Percentiles rank a stretch among this genome's conserved stretches.
phyloP scores from a whole-genome alignment of 176 grass and related monocot genomes.

The Oryza meyeriana region DNA sequence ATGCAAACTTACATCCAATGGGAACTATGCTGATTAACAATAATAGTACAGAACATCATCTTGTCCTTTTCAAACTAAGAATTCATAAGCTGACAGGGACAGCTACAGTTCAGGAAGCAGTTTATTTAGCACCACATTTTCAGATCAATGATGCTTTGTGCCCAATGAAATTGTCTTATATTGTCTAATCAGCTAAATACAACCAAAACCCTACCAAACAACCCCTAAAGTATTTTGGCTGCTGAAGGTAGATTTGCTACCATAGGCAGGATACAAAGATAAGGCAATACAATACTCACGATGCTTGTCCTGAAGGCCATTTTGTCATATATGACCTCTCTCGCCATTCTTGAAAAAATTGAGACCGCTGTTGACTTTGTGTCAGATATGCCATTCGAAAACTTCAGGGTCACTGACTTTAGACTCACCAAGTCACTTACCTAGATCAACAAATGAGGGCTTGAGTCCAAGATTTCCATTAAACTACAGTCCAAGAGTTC shows the following conservation, averaged over 20 bases:
- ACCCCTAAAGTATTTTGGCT: not conserved
- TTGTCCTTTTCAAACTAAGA: not conserved
- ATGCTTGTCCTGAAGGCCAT: not conserved
- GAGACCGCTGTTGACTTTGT: not conserved
- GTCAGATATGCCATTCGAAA: not conserved
- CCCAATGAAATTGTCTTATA: not conserved
- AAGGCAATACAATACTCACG: not conserved
- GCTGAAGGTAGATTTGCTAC: not conserved
- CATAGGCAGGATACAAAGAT: constrained; percentile 13
- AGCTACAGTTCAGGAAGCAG: not conserved
- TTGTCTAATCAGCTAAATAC: not conserved
- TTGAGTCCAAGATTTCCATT: not conserved
- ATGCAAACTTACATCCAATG: not conserved
- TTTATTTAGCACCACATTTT: not conserved
- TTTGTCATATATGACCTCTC: not conserved
- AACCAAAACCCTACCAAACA: not conserved
- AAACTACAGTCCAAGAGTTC: not conserved
- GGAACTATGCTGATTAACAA: not conserved
- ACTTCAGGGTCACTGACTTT: not conserved
- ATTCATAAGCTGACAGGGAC: not conserved
- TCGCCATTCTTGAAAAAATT: not conserved
- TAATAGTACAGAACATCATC: not conserved
- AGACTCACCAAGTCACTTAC: not conserved
- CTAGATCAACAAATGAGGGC: not conserved
- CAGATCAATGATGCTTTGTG: not conserved